Evolutionary conservation across 2,329 filamentous ascomycete genomes (phyloP).

Genomic region (Cercospora sojina): DNA sequence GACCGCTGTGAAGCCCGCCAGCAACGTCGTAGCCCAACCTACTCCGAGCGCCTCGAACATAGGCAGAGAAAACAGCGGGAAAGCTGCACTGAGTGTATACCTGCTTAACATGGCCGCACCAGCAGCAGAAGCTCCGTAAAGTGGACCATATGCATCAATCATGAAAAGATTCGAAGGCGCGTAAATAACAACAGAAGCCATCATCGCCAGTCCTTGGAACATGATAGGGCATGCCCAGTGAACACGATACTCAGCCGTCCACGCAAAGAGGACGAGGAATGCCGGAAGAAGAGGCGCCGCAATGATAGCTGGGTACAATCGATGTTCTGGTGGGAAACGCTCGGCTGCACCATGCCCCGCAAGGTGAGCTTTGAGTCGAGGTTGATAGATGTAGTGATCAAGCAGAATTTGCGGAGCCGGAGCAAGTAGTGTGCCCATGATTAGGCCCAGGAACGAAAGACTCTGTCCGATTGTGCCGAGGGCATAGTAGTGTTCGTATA

Average conservation of each 20-base stretch:
- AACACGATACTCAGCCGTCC: constrained; percentile 34
- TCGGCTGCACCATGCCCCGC: background rate
- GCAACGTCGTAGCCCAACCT: constrained; percentile 43
- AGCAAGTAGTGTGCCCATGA: constrained; percentile 28
- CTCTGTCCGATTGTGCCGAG: constrained; percentile 34
- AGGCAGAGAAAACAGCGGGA: constrained; percentile 40
- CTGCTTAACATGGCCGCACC: constrained; percentile 35
- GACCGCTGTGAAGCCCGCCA: constrained; percentile 39
- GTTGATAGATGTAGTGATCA: constrained; percentile 34
- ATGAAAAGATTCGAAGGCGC: constrained; percentile 42
- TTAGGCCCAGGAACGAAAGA: constrained; percentile 39
- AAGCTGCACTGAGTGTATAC: constrained; percentile 40
- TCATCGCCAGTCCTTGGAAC: constrained; percentile 32
- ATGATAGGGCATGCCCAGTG: constrained; percentile 44
- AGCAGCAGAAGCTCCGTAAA: constrained; percentile 42
- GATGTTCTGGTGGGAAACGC: constrained; percentile 35
- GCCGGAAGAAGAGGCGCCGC: constrained; percentile 35
- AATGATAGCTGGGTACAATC: constrained; percentile 39
- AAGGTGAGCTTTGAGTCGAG: constrained; percentile 20
- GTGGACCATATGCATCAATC: constrained; percentile 43
- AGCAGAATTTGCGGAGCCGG: constrained; percentile 31
- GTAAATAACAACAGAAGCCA: constrained; percentile 34
- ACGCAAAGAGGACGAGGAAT: constrained; percentile 40
- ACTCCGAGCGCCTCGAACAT: constrained; percentile 45
- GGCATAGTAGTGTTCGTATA: constrained; percentile 35